Percentiles rank a stretch among this genome's conserved stretches.
Evolutionary conservation across 257 asterid genomes (phyloP).

Genomic region (Osmanthus fragrans): DNA sequence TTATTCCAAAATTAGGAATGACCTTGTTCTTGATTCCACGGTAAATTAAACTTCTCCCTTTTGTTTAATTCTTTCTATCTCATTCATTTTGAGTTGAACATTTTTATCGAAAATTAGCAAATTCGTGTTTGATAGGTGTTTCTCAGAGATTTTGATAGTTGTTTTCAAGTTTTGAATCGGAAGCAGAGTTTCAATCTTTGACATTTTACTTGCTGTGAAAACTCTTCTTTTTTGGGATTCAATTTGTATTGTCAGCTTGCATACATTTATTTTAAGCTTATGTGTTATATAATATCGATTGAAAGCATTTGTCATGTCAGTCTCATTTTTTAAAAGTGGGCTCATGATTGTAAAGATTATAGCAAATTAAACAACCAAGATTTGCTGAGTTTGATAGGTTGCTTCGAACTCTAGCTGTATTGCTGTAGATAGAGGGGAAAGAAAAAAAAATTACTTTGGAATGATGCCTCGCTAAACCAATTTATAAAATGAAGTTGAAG

Average conservation of each 20-base stretch:
- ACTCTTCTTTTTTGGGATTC: neutral
- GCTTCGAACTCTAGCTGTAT: neutral
- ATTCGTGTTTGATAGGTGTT: neutral
- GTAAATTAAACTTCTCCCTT: neutral
- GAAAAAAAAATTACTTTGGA: neutral
- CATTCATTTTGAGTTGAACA: neutral
- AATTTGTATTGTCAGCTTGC: neutral
- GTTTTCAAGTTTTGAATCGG: constrained; percentile 5
- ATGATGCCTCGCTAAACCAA: neutral
- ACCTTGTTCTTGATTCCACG: constrained; percentile 1
- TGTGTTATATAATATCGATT: neutral
- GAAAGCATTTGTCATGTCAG: neutral
- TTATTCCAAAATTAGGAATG: constrained; percentile 1
- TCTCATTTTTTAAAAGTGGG: neutral
- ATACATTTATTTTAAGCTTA: neutral
- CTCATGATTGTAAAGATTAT: neutral
- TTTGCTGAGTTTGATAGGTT: neutral
- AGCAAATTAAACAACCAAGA: neutral
- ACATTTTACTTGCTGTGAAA: neutral
- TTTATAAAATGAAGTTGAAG: neutral
- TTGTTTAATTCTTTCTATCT: neutral
- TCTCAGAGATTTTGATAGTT: neutral
- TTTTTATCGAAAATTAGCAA: neutral
- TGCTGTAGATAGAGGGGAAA: neutral
- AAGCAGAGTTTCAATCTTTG: constrained; percentile 12